Conservation (phyloP, 208 protist genomes). For the Crithidia expoeki region DNA sequence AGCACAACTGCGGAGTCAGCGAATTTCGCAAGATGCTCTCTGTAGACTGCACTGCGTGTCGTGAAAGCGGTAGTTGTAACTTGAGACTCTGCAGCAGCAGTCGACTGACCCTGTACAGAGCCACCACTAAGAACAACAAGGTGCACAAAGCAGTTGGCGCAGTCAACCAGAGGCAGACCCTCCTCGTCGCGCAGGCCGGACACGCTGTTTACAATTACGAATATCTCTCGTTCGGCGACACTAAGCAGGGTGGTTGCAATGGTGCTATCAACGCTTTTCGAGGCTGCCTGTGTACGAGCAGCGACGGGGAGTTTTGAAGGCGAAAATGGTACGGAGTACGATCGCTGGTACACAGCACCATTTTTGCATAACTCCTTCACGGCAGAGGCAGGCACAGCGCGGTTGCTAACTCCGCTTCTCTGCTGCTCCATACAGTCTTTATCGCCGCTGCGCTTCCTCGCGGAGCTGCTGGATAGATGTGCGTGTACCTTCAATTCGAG, state of each 20-base stretch:
- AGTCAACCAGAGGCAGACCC: conserved; percentile 1
- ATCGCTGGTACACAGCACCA: not conserved
- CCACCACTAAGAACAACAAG: not conserved
- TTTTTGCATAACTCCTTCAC: not conserved
- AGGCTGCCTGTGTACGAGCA: not conserved
- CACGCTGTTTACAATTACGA: not conserved
- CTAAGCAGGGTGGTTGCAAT: not conserved
- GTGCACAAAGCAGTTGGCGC: conserved; percentile 3
- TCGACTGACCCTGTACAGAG: not conserved
- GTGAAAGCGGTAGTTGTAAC: not conserved
- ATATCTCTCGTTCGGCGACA: not conserved
- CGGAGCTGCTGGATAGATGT: not conserved
- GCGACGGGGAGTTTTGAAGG: too few species aligned
- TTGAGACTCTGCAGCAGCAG: not conserved
- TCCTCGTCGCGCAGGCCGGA: conserved; percentile 8
- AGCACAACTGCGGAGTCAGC: not conserved
- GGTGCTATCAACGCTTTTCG: not conserved
- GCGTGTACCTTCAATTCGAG: not conserved
- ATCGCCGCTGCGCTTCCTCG: not conserved
- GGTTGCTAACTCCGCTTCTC: not conserved
- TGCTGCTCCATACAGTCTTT: not conserved
- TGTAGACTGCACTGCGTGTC: not conserved
- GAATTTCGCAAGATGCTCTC: not conserved
- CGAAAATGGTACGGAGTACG: not conserved
- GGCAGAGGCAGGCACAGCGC: not conserved